phyloP scores from a whole-genome alignment of 176 grass and related monocot genomes.

The Oryza longistaminata region DNA sequence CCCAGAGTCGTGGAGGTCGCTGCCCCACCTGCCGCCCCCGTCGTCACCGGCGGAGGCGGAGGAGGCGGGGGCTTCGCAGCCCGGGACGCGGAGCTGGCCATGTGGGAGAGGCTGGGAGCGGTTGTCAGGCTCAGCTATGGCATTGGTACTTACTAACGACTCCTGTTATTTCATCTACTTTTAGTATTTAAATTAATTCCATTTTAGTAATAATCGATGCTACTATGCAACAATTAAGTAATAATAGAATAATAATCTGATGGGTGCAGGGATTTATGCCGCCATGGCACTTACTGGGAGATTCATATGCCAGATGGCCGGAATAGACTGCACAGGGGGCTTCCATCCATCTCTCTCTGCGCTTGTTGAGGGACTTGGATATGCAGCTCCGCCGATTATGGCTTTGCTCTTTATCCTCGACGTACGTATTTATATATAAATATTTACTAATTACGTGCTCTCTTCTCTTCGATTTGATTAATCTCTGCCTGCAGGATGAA shows the following conservation, averaged over 20 bases:
- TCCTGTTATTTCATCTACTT: no score
- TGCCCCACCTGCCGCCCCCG: not conserved
- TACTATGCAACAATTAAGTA: no score
- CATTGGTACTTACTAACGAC: slow-evolving; percentile 51
- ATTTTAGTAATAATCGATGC: not conserved
- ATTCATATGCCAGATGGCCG: slow-evolving; percentile 81
- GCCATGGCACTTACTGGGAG: slow-evolving; percentile 82
- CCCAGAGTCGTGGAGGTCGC: slow-evolving; percentile 47
- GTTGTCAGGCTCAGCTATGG: slow-evolving; percentile 89
- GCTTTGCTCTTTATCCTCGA: slow-evolving; percentile 91
- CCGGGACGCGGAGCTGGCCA: slow-evolving; percentile 64
- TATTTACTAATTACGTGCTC: no score
- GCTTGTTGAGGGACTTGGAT: slow-evolving; percentile 79
- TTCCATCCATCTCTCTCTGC: slow-evolving; percentile 79
- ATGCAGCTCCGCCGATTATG: slow-evolving; percentile 93
- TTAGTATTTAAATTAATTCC: no score
- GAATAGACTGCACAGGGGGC: slow-evolving; percentile 69
- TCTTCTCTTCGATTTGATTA: not conserved
- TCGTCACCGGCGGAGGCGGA: not conserved
- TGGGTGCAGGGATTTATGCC: slow-evolving; percentile 69
- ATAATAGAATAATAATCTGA: not conserved
- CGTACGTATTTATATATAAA: slow-evolving; percentile 15
- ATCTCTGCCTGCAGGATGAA: slow-evolving; percentile 59
- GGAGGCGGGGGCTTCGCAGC: slow-evolving; percentile 9
- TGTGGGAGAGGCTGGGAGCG: slow-evolving; percentile 84